Evolutionary conservation across 2,329 filamentous ascomycete species (phyloP), one percentile per base, ranked within the genome.

Genomic region (Penicillium oxalicum): DNA sequence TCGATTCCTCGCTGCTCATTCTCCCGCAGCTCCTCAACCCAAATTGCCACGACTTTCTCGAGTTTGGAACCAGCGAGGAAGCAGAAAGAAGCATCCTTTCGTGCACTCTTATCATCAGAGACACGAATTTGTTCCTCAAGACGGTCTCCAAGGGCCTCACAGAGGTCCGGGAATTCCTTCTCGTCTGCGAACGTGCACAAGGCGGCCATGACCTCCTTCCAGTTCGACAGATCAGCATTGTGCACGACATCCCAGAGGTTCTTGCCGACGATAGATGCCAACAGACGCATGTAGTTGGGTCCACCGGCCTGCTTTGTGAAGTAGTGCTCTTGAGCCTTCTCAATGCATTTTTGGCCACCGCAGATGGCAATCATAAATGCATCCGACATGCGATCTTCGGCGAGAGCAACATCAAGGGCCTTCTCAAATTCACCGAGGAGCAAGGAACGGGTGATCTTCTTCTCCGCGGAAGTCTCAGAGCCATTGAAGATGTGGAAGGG

Each of bases 291-390:
- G 64, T 98, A 98, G 71, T 91, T 97, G 1, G 94, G 91, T 27
- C 86, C 84, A 50, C 85, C 84, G 6, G 81, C 79, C 69, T 91
- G 89, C 62, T 86, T 86, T 49, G 88, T 86, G 55, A 98, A 82
- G 66, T 98, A 98, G 9, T 90, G 84, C 52, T 87, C 80, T 70
- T 97, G 93, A 4, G 91, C 91, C 74, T 95, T 96, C 61, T 95
- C 89, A 38, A 97, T 86, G 51, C 95, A 86, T 57, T 90, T 87
- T 66, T 95, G 89, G 42, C 91, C 93, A 50, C 93, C 91, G 62
- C 91, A 97, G 61, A 97, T 95, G 40, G 94, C 93, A 65, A 98
- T 91, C 75, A 98, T 89, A 71, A 98, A 95, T 35, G 93, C 93
- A 72, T 98, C 93, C 0, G 93, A 93, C 66, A 97, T 83, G 45